Evolutionary conservation across 2,329 filamentous ascomycete species (phyloP).

Genomic region (Epichloe gansuensis): DNA sequence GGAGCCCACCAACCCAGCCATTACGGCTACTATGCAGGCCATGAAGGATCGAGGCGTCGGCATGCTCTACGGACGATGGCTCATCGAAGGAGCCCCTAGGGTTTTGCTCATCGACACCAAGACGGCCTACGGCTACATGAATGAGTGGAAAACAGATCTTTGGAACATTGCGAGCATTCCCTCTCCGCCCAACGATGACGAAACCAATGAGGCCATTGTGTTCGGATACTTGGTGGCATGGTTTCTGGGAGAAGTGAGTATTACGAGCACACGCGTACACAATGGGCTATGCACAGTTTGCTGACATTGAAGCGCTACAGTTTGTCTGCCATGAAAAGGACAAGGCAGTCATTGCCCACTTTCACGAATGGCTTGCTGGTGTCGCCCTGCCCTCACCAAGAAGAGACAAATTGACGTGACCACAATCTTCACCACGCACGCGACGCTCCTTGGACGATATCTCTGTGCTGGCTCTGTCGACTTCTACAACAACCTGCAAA

Average conservation of each 20-base stretch:
- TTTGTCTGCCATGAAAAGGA: constrained; percentile 89
- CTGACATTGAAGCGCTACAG: constrained; percentile 30
- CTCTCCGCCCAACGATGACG: constrained; percentile 79
- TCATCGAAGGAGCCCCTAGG: constrained; percentile 90
- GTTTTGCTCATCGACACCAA: constrained; percentile 92
- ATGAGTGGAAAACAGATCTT: constrained; percentile 95
- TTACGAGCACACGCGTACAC: not conserved
- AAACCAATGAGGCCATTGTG: constrained; percentile 95
- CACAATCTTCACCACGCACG: constrained; percentile 97
- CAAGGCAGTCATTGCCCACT: constrained; percentile 89
- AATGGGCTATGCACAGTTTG: not conserved
- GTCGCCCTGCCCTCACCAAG: constrained; percentile 87
- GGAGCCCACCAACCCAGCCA: constrained; percentile 66
- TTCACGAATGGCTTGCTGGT: constrained; percentile 96
- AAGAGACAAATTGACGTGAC: constrained; percentile 92
- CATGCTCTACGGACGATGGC: constrained; percentile 88
- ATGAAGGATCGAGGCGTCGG: constrained; percentile 89
- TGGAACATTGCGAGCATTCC: constrained; percentile 91
- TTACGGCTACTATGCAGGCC: constrained; percentile 72
- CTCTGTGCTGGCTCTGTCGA: constrained; percentile 95
- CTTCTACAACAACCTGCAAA: constrained; percentile 98
- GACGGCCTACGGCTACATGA: constrained; percentile 77
- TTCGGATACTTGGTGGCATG: constrained; percentile 96
- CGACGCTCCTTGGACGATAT: constrained; percentile 87
- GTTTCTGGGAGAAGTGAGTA: constrained; percentile 87